Evolutionary conservation across 306 rosid species (phyloP), one percentile per base, ranked within the genome.

Genomic region (Vicia faba): DNA sequence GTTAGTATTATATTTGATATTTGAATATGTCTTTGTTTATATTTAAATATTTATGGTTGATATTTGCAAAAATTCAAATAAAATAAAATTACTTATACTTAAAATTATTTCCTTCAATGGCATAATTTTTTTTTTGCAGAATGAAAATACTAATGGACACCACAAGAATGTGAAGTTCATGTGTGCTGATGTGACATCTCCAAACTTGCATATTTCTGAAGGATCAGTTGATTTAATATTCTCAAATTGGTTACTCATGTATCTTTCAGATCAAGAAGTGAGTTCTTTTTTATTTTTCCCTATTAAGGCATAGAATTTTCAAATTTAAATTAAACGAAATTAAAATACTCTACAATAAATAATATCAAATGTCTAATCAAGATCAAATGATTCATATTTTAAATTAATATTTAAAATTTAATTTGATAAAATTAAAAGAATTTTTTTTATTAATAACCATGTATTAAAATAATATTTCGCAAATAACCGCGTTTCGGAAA

Each of bases 201-300:
- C 91, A n/a, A 78, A 86, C 64, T 81, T 93, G 64, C 75, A 78
- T 11, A 71, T 89, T 55, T 75, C 91, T 73, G 91, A 86, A 63
- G 88, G 76, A 57, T 93, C 90, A 1, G 79, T 86, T 57, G 96
- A 93, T 82, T 56, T 93, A 28, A 82, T 93, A 29, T 93, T 93
- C 91, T 93, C 98, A 8, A 93, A 93, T 70, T 93, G 98, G 98
- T 78, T 93, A 64, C 98, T 93, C 28, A 93, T 93, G 98, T 93
- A 93, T 80, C 86, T 93, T 54, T 83, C 96, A 31, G 97, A 93
- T 70, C 53, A 53, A 53, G 98, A 93, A 95, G 98, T 88, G 31
- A 81, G 11, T 6, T 18, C 61, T 26, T 25, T 23, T 16, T 25
- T 50, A 23, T 13, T 12, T 8, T 3, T n/a, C 6, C 5, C 2